Conservation (phyloP, 2,329 filamentous ascomycete genomes). For the Pseudopyricularia cyperi region DNA sequence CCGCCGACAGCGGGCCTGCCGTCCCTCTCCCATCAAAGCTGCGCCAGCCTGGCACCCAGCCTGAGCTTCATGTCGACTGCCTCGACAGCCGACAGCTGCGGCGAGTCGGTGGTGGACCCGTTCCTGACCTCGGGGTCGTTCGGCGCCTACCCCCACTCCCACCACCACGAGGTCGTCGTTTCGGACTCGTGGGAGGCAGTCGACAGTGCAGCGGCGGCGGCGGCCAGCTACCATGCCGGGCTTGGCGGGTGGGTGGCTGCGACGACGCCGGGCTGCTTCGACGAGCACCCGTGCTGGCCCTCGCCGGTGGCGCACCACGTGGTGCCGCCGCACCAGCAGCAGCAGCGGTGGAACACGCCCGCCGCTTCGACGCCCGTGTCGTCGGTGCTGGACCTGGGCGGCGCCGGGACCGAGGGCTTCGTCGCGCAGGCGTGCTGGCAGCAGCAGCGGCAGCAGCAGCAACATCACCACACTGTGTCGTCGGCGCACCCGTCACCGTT, state of each 20-base stretch:
- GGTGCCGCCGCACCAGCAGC: background rate
- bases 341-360: background rate
- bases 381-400: background rate
- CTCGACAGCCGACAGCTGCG: constrained; percentile 5
- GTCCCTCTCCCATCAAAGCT: background rate
- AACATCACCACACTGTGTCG: background rate
- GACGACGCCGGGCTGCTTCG: background rate
- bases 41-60: constrained; percentile 9
- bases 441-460: background rate
- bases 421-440: background rate
- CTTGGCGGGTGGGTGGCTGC: background rate
- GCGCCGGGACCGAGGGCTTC: background rate
- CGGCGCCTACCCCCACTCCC: too few species aligned
- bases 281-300: background rate
- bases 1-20: background rate
- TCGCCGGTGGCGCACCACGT: background rate
- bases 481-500: too few species aligned
- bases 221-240: too few species aligned
- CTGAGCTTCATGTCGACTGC: constrained; percentile 5
- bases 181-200: constrained; percentile 6
- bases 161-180: constrained; percentile 3
- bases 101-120: constrained; percentile 3
- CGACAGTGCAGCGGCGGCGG: constrained; percentile 16
- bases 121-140: constrained; percentile 6
- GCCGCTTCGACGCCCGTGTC: background rate